A percentile compares a stretch with the other conserved stretches of the same genome.
These are phyloP conservation scores for Melastoma candidum DNA, from an alignment of 441 rosid genomes.

Conservation along the genomic window DNA sequence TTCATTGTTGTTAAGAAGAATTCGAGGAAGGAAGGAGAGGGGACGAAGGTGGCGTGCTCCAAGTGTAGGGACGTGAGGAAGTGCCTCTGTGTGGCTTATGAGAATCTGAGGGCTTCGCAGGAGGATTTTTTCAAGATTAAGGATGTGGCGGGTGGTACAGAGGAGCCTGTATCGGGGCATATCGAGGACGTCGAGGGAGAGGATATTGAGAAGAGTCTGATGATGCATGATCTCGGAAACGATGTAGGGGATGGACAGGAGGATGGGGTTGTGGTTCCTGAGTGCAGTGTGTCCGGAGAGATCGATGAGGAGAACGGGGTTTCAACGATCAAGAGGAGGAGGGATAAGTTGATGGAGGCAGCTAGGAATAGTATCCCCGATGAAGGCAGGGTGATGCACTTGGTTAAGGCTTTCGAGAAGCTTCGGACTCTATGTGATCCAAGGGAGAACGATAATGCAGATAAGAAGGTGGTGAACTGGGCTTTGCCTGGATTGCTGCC, in stretches of 20 bases:
- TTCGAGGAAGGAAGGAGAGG: no score
- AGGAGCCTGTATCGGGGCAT: no score
- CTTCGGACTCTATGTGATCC: conserved; percentile 34
- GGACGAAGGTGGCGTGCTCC: conserved; percentile 18
- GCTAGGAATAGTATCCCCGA: conserved; percentile 57
- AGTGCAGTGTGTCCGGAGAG: conserved; percentile 15
- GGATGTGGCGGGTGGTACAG: no score
- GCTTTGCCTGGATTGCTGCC: conserved; percentile 56
- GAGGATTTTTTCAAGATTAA: conserved; percentile 3
- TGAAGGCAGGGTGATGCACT: conserved; percentile 59
- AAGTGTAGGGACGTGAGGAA: conserved; percentile 37
- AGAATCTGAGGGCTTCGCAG: conserved; percentile 2
- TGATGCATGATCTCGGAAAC: conserved; percentile 22
- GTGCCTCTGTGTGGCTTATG: conserved; percentile 3
- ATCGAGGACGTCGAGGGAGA: conserved; percentile 10
- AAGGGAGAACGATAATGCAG: conserved; percentile 24
- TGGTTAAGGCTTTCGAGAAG: conserved; percentile 77
- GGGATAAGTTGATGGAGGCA: conserved; percentile 58
- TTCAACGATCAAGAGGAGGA: conserved; percentile 60
- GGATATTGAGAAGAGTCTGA: conserved; percentile 24
- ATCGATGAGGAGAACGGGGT: conserved; percentile 14
- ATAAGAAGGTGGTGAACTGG: conserved; percentile 26
- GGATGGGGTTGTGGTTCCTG: conserved; percentile 4
- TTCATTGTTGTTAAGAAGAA: no score
- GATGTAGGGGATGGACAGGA: conserved; percentile 19